Base-by-base conservation (phyloP, 768 basidiomycete species). In the Phallus indusiatus region DNA sequence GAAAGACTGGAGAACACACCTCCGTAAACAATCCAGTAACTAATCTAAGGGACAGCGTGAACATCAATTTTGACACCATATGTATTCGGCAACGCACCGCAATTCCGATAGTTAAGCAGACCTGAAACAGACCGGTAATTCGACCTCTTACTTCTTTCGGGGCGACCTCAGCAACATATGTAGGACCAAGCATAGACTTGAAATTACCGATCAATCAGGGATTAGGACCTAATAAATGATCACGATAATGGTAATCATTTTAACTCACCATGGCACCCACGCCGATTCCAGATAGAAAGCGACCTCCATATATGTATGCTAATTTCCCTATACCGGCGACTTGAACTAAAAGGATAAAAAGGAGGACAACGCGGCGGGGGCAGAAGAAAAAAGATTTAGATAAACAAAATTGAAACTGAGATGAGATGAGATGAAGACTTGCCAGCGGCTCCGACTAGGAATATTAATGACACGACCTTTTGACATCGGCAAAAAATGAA, bases 121-220 rank as follows among this genome's bases (percentile, higher is more conserved):
- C 82, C 69, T 93, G 91, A 78, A 92, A 92, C 24, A 88, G 67
- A 51, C 90, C 90, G 0, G 88, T 91, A 63, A 93, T 88, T 48
- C 88, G 78, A 5, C 90, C 91, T 61, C 92, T 85, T 5, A 91
- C 87, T 20, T 89, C 78, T 68, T 92, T 94, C 5, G 93, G 93
- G 1, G 86, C 79, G 68, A 90, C 91, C 70, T 94, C 93, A 8
- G 88, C 85, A 18, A 93, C 90, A 66, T 82, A 94, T 0, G 89
- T 84, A 6, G 91, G 93, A 1, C 90, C 83, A 1, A 92, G 85
- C 20, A 85, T 82, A 20, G 81, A 89, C 64, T 58, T 18, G n/a
- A n/a, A n/a, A n/a, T n/a, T n/a, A n/a, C n/a, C n/a, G n/a, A n/a
- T n/a, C n/a, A n/a, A n/a, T n/a, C n/a, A n/a, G n/a, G n/a, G n/a